Evolutionary conservation across 2,329 filamentous ascomycete genomes (phyloP).

Genomic region (Colletotrichum plurivorum): DNA sequence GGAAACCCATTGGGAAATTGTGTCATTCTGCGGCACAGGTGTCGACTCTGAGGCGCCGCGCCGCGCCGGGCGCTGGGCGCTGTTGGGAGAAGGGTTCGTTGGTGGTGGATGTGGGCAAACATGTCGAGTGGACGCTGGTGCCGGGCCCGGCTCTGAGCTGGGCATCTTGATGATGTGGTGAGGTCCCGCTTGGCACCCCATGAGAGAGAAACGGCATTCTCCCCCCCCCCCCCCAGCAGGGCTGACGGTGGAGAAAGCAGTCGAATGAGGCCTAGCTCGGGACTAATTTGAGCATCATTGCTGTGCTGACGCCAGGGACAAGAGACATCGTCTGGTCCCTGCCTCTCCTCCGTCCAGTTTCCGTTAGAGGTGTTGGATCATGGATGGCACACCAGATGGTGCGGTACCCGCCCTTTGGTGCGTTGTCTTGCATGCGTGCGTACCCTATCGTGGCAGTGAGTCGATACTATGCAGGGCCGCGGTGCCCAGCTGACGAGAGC

Average conservation of each 20-base stretch:
- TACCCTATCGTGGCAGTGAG: slow-evolving; percentile 22
- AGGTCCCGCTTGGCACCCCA: slow-evolving; percentile 25
- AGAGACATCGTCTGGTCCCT: slow-evolving; percentile 27
- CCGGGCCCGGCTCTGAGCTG: slow-evolving; percentile 17
- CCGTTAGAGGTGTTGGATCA: not conserved
- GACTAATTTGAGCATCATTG: slow-evolving; percentile 36
- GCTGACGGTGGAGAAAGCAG: slow-evolving; percentile 23
- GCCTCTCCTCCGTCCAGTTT: not conserved
- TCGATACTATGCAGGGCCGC: slow-evolving; percentile 7
- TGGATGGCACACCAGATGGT: slow-evolving; percentile 1
- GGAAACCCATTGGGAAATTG: slow-evolving; percentile 16
- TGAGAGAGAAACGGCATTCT: slow-evolving; percentile 22
- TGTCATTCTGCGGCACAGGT: slow-evolving; percentile 23
- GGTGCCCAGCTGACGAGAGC: slow-evolving; percentile 6
- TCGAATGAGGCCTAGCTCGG: slow-evolving; percentile 21
- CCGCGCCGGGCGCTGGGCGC: not conserved
- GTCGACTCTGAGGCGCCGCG: not conserved
- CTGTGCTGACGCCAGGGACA: slow-evolving; percentile 31
- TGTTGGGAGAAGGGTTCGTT: not conserved
- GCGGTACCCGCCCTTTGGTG: slow-evolving; percentile 16
- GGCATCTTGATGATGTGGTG: slow-evolving; percentile 34
- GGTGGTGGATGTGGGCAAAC: not conserved
- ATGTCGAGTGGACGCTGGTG: slow-evolving; percentile 11
- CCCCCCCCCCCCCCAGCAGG: slow-evolving; percentile 12
- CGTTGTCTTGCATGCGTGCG: slow-evolving; percentile 30